Evolutionary conservation across 257 asterid species (phyloP).

Genomic region (Solanum corneliomulleri): DNA sequence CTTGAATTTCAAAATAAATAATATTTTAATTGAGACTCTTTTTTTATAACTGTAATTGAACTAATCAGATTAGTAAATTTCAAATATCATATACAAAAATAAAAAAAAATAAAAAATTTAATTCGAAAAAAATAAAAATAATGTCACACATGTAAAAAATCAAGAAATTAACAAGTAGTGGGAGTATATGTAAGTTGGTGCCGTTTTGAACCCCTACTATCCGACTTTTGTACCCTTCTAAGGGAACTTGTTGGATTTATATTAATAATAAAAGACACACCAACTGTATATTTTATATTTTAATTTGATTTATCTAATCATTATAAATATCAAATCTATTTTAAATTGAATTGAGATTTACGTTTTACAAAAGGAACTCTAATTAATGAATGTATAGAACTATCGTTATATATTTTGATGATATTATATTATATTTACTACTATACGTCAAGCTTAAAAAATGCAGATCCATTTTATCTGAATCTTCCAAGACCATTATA

Average conservation of each 20-base stretch:
- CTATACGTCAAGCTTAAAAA: neutral
- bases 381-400: neutral
- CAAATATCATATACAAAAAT: neutral
- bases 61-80: neutral
- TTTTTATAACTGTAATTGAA: neutral
- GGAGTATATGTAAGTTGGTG: neutral
- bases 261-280: neutral
- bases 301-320: neutral
- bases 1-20: neutral
- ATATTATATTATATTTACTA: neutral
- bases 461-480: neutral
- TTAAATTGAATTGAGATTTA: neutral
- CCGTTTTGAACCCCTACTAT: neutral
- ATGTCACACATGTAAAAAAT: neutral
- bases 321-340: neutral
- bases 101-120: too few species aligned
- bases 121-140: neutral
- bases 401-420: neutral
- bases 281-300: neutral
- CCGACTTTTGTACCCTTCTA: neutral
- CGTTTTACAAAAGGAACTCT: neutral
- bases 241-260: neutral
- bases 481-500: neutral
- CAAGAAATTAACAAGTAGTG: neutral
- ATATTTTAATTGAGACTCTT: neutral